A percentile compares a stretch with the other conserved stretches of the same genome.
Evolutionary conservation across 2,329 filamentous ascomycete species (phyloP).

Genomic region (Colletotrichum costaricense): DNA sequence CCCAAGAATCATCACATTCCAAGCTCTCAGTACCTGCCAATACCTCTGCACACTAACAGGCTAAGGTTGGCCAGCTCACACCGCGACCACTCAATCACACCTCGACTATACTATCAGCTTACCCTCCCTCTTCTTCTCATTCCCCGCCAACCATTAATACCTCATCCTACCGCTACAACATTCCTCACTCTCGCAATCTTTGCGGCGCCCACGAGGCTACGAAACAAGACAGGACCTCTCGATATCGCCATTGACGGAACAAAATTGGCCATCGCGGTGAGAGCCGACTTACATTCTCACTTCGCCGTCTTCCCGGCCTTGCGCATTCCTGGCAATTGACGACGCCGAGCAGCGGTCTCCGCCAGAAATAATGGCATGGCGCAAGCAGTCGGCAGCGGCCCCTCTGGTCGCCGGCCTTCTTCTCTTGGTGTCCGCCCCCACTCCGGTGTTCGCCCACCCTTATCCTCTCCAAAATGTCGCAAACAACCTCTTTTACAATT

Average conservation of each 20-base stretch:
- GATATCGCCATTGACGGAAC: background rate
- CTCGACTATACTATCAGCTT: constrained; percentile 1
- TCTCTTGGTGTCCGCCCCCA: constrained; percentile 50
- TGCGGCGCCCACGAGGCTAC: background rate
- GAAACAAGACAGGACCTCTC: constrained; percentile 2
- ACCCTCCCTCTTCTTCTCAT: background rate
- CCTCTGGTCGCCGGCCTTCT: constrained; percentile 44
- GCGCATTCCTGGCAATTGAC: constrained; percentile 46
- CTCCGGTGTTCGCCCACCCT: constrained; percentile 55
- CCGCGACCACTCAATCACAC: background rate
- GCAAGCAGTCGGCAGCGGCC: constrained; percentile 20
- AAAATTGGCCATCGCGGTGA: background rate
- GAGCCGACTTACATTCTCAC: constrained; percentile 1
- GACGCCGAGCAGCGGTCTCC: constrained; percentile 38
- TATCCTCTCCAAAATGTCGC: constrained; percentile 49
- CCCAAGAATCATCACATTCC: constrained; percentile 4
- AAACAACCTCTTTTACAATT: constrained; percentile 59
- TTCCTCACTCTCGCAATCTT: constrained; percentile 3
- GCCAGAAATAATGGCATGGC: constrained; percentile 21
- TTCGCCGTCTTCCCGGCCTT: constrained; percentile 12
- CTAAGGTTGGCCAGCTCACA: constrained; percentile 28
- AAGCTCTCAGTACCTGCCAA: constrained; percentile 9
- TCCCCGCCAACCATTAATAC: constrained; percentile 17
- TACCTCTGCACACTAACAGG: constrained; percentile 31
- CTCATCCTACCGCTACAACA: constrained; percentile 26